Percentiles rank a stretch among this genome's conserved stretches.
Evolutionary conservation across 2,329 filamentous ascomycete species (phyloP).

Genomic region (Capronia coronata): DNA sequence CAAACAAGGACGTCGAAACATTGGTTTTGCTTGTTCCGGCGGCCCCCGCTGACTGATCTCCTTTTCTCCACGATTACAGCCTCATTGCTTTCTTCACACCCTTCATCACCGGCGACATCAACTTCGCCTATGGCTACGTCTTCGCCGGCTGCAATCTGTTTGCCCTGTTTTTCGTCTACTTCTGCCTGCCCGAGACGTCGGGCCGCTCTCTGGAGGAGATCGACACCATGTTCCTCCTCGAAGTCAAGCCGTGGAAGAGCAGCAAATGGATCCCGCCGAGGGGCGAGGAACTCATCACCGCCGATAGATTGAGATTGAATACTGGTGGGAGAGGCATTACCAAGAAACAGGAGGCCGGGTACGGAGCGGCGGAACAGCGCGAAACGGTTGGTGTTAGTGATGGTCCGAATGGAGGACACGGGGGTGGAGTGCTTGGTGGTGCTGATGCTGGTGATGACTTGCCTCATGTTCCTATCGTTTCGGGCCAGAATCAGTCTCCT

Average conservation of each 20-base stretch:
- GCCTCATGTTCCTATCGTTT: slow-evolving; percentile 12
- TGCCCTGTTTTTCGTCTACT: slow-evolving; percentile 56
- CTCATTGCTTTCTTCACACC: slow-evolving; percentile 68
- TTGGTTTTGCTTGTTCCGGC: too few species aligned
- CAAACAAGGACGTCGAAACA: not conserved
- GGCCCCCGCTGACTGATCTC: too few species aligned
- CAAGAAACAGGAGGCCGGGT: slow-evolving; percentile 10
- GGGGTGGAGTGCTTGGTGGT: not conserved
- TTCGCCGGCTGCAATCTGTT: slow-evolving; percentile 66
- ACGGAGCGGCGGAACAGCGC: slow-evolving; percentile 7
- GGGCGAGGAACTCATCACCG: slow-evolving; percentile 21
- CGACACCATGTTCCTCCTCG: slow-evolving; percentile 66
- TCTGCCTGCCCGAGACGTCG: slow-evolving; percentile 63
- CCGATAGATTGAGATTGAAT: slow-evolving; percentile 27
- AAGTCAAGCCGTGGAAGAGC: slow-evolving; percentile 58
- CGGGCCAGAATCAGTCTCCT: slow-evolving; percentile 4
- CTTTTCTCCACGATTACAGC: slow-evolving; percentile 49
- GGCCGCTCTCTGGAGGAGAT: slow-evolving; percentile 71
- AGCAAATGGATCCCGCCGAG: slow-evolving; percentile 42
- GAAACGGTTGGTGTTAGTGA: slow-evolving; percentile 6
- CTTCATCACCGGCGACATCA: slow-evolving; percentile 65
- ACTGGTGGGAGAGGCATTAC: slow-evolving; percentile 24
- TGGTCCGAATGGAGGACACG: too few species aligned
- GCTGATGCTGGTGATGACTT: not conserved
- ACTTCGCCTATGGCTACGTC: slow-evolving; percentile 68